Percentiles rank a stretch among this genome's conserved stretches.
Conservation (phyloP, 352 stramenopile species). For the Pythium phragmiticola region DNA sequence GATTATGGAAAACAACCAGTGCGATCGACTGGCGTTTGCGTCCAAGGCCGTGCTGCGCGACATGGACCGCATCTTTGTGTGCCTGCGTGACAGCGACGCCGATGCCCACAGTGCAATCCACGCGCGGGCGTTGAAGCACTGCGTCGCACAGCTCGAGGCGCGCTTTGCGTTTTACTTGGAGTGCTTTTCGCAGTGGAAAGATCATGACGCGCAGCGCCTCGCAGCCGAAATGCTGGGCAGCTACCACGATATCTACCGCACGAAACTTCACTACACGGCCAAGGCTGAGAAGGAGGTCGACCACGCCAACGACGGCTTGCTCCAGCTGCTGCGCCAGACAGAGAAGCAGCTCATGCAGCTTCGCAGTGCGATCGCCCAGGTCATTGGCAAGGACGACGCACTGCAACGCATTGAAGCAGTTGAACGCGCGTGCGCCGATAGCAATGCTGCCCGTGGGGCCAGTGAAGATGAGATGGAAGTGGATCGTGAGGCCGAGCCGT, state of each 20-base stretch:
- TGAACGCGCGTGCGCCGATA: constrained; percentile 19
- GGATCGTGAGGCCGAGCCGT: constrained; percentile 26
- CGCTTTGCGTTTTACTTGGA: constrained; percentile 71
- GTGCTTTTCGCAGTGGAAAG: constrained; percentile 65
- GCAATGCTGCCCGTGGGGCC: not conserved
- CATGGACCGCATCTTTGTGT: constrained; percentile 37
- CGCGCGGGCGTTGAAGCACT: constrained; percentile 41
- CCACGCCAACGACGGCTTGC: constrained; percentile 44
- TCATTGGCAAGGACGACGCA: constrained; percentile 49
- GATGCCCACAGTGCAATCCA: constrained; percentile 15
- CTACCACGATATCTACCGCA: constrained; percentile 49
- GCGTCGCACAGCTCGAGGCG: constrained; percentile 42
- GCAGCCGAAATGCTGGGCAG: constrained; percentile 49
- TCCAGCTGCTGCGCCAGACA: constrained; percentile 56
- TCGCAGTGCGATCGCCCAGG: constrained; percentile 45
- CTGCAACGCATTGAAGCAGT: constrained; percentile 34
- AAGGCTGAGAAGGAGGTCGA: constrained; percentile 26
- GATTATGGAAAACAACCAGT: constrained; percentile 57
- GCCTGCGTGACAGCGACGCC: constrained; percentile 28
- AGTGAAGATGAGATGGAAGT: constrained; percentile 25
- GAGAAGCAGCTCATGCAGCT: constrained; percentile 61
- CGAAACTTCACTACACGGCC: constrained; percentile 45
- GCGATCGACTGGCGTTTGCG: constrained; percentile 43
- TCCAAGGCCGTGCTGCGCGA: constrained; percentile 38
- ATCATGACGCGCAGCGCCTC: constrained; percentile 52